Conservation (phyloP, 2,329 filamentous ascomycete species). For the Sphaerulina musiva region DNA sequence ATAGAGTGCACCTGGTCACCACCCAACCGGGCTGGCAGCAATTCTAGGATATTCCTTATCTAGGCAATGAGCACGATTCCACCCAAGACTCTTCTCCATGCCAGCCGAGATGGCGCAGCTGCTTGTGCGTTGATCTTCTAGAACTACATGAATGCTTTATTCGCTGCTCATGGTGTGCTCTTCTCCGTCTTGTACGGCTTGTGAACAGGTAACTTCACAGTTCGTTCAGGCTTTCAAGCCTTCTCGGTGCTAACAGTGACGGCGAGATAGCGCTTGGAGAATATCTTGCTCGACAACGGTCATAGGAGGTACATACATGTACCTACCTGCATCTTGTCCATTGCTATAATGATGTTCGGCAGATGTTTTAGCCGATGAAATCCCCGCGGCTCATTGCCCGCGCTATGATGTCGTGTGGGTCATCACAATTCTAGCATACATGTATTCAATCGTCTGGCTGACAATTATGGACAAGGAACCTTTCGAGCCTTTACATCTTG, state of each 20-base stretch:
- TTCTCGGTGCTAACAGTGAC: slow-evolving; percentile 40
- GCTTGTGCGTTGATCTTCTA: background rate
- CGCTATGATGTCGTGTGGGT: too few species aligned
- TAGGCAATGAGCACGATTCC: background rate
- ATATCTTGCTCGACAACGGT: slow-evolving; percentile 39
- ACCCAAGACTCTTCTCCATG: background rate
- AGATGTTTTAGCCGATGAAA: too few species aligned
- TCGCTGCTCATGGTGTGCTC: background rate
- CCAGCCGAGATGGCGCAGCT: too few species aligned
- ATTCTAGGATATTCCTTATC: background rate
- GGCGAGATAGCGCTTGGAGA: slow-evolving; percentile 49
- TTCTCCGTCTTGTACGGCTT: slow-evolving; percentile 12
- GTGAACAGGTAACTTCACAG: slow-evolving; percentile 38
- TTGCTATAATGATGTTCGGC: slow-evolving; percentile 36
- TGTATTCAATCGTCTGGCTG: too few species aligned
- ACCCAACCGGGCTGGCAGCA: too few species aligned
- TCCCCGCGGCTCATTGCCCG: too few species aligned
- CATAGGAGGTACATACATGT: slow-evolving; percentile 30
- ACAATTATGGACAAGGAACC: too few species aligned
- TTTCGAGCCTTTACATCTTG: too few species aligned
- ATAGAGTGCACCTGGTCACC: background rate
- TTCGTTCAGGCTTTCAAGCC: slow-evolving; percentile 32
- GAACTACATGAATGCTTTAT: background rate
- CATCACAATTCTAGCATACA: too few species aligned
- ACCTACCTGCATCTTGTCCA: slow-evolving; percentile 59